Conservation (phyloP, 805 yeast genomes). For the Candida argentea region DNA sequence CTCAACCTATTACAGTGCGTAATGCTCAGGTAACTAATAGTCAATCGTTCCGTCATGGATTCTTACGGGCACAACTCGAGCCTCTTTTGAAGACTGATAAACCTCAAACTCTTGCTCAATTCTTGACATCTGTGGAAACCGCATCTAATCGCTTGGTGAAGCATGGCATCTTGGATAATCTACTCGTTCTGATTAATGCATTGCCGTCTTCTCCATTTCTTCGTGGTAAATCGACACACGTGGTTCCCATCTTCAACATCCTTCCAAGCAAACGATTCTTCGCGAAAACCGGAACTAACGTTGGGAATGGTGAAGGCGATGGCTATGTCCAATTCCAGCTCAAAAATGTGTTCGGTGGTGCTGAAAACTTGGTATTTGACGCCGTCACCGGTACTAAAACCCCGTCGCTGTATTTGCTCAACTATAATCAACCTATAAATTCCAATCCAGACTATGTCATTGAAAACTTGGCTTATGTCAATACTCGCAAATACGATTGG, state of each 20-base stretch:
- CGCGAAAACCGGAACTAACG: conserved; percentile 89
- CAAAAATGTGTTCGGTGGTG: conserved; percentile 49
- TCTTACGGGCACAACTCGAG: conserved; percentile 35
- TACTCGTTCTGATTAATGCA: conserved; percentile 23
- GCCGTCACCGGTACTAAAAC: conserved; percentile 42
- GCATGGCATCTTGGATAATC: conserved; percentile 32
- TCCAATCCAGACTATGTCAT: conserved; percentile 30
- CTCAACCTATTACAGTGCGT: conserved; percentile 33
- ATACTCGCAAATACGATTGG: conserved; percentile 39
- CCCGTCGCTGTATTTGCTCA: conserved; percentile 38
- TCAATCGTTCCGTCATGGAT: conserved; percentile 35
- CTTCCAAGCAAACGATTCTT: conserved; percentile 59
- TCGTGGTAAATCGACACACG: conserved; percentile 7
- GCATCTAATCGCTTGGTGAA: conserved; percentile 34
- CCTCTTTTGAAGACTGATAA: conserved; percentile 31
- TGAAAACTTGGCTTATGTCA: conserved; percentile 31
- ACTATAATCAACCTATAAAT: conserved; percentile 35
- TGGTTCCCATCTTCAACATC: conserved; percentile 27
- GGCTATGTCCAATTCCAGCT: conserved; percentile 73
- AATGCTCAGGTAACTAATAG: conserved; percentile 41
- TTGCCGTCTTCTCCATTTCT: conserved; percentile 11
- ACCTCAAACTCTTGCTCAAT: conserved; percentile 27
- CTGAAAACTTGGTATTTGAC: conserved; percentile 40
- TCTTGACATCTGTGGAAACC: conserved; percentile 32
- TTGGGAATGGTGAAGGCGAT: conserved; percentile 95